Evolutionary conservation across 345 rosid genomes (phyloP).

Genomic region (Sisymbrium altissimum): DNA sequence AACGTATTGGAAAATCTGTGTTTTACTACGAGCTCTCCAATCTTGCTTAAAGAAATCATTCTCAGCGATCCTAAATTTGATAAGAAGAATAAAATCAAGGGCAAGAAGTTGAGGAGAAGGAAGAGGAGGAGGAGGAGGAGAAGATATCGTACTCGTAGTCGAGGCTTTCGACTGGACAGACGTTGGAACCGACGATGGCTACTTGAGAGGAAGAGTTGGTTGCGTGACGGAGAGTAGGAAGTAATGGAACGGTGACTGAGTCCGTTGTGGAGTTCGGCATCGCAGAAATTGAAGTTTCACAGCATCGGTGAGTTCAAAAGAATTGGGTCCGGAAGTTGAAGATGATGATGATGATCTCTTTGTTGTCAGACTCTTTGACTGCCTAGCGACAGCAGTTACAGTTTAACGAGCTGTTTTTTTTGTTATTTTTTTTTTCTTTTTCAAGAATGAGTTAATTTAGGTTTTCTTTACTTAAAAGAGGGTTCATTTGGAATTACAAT

Average conservation of each 20-base stretch:
- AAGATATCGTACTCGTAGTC: constrained; percentile 67
- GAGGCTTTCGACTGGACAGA: constrained; percentile 86
- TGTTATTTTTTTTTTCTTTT: no score
- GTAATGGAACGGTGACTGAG: constrained; percentile 50
- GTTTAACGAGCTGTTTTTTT: no score
- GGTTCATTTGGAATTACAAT: no score
- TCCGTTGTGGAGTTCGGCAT: constrained; percentile 21
- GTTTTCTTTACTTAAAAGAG: no score
- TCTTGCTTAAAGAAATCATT: constrained; percentile 91
- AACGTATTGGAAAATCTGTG: constrained; percentile 64
- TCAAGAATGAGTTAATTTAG: no score
- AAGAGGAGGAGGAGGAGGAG: background rate
- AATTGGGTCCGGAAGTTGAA: background rate
- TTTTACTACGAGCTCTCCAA: constrained; percentile 70
- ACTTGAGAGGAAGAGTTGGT: constrained; percentile 82
- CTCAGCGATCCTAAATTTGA: constrained; percentile 55
- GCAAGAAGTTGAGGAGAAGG: background rate
- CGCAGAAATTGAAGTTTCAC: background rate
- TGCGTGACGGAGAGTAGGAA: constrained; percentile 39
- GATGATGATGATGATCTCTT: no score
- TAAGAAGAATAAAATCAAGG: background rate
- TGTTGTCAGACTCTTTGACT: no score
- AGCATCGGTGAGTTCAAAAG: background rate
- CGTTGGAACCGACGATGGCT: constrained; percentile 80
- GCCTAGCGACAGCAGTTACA: no score